Evolutionary conservation across 2,329 filamentous ascomycete genomes (phyloP).

Genomic region (Fusarium sororula): DNA sequence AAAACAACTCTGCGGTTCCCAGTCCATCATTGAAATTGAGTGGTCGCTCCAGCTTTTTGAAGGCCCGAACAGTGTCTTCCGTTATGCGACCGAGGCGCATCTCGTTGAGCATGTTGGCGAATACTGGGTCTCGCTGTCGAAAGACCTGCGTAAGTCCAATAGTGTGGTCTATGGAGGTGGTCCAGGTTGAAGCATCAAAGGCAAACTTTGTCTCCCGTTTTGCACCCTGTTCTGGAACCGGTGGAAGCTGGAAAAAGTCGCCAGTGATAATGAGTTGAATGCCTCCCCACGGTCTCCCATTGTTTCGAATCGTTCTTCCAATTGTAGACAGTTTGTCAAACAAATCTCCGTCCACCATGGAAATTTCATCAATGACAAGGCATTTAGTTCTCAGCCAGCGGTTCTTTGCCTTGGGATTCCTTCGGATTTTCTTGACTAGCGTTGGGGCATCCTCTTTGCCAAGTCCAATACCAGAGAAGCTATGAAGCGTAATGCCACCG

Average conservation of each 20-base stretch:
- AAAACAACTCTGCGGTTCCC: slow-evolving; percentile 83
- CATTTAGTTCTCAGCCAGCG: slow-evolving; percentile 90
- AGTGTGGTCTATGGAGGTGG: slow-evolving; percentile 91
- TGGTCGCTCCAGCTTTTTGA: slow-evolving; percentile 76
- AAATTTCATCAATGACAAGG: slow-evolving; percentile 92
- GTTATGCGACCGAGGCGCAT: slow-evolving; percentile 90
- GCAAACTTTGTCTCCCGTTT: slow-evolving; percentile 80
- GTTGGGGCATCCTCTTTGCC: slow-evolving; percentile 86
- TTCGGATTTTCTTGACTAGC: slow-evolving; percentile 89
- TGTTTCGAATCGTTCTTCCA: slow-evolving; percentile 85
- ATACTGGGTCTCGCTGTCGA: slow-evolving; percentile 88
- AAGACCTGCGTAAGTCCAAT: slow-evolving; percentile 96
- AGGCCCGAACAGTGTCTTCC: slow-evolving; percentile 77
- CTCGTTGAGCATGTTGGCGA: slow-evolving; percentile 96
- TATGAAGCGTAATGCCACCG: slow-evolving; percentile 93
- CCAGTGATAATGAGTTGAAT: slow-evolving; percentile 96
- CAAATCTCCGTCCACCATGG: slow-evolving; percentile 97
- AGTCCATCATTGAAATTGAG: slow-evolving; percentile 79
- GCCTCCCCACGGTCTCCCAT: slow-evolving; percentile 91
- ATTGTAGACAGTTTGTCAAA: slow-evolving; percentile 96
- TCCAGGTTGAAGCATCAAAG: slow-evolving; percentile 93
- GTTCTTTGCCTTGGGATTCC: slow-evolving; percentile 86
- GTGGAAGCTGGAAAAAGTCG: slow-evolving; percentile 97
- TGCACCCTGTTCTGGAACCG: slow-evolving; percentile 81
- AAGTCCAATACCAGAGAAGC: slow-evolving; percentile 89